These are phyloP conservation scores for Diophrys sp. DNA, from an alignment of 73 alveolate genomes.

Conservation along the genomic window DNA sequence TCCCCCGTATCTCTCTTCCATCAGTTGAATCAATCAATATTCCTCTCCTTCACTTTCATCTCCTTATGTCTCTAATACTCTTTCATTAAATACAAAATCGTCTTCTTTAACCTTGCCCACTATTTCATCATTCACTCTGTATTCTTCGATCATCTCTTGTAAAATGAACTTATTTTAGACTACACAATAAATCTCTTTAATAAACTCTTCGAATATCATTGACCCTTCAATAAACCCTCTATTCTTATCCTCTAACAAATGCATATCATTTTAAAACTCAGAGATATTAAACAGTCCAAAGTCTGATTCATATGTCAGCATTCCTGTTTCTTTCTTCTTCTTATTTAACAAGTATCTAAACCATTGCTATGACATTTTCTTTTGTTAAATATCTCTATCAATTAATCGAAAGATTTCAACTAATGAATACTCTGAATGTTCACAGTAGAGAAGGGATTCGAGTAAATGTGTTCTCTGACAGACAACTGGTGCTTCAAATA, in stretches of 20 bases:
- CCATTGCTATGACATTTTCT: background rate
- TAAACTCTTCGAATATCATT: background rate
- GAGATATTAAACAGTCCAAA: background rate
- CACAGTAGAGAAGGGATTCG: background rate
- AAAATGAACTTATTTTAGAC: background rate
- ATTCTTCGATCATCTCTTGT: background rate
- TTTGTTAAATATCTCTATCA: background rate
- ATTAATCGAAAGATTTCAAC: no score
- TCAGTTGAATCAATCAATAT: no score
- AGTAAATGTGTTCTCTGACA: background rate
- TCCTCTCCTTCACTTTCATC: no score
- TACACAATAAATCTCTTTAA: background rate
- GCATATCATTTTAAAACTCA: background rate
- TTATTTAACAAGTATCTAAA: background rate
- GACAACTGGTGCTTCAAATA: background rate
- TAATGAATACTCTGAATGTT: background rate
- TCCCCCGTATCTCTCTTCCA: no score
- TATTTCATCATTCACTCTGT: no score
- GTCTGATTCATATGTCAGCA: background rate
- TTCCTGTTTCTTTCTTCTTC: background rate
- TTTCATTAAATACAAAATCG: no score
- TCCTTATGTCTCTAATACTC: no score
- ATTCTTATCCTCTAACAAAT: background rate
- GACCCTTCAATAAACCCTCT: background rate
- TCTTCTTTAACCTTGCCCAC: no score